phyloP scores from a whole-genome alignment of 2,329 filamentous ascomycete species.

The Aschersonia sp. region DNA sequence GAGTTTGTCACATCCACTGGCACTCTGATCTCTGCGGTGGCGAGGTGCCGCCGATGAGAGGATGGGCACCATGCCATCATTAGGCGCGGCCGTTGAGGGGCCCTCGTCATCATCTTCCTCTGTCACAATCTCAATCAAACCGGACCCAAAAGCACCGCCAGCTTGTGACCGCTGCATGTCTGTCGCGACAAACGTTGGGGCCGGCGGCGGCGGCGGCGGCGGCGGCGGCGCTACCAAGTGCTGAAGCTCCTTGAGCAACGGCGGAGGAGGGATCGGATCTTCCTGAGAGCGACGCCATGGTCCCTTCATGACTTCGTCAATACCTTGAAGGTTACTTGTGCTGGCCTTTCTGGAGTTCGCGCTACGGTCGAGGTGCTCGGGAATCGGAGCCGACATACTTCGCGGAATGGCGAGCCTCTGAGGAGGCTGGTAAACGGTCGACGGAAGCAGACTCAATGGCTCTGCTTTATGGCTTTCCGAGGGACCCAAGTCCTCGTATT shows the following conservation, averaged over 20 bases:
- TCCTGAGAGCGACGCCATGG: conserved; percentile 34
- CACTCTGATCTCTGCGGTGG: conserved; percentile 44
- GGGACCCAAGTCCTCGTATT: conserved; percentile 23
- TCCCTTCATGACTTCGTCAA: conserved; percentile 28
- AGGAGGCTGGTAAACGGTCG: conserved; percentile 46
- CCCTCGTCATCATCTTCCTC: conserved; percentile 38
- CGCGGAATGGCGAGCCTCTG: conserved; percentile 33
- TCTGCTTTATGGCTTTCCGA: conserved; percentile 14
- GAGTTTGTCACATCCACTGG: conserved; percentile 34
- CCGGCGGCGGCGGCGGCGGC: conserved; percentile 42
- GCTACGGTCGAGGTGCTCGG: conserved; percentile 18
- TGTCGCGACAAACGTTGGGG: not conserved
- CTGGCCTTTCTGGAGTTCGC: conserved; percentile 20
- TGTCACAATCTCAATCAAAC: conserved; percentile 53
- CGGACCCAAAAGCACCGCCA: conserved; percentile 33
- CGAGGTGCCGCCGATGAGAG: conserved; percentile 30
- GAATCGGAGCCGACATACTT: conserved; percentile 46
- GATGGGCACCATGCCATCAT: conserved; percentile 29
- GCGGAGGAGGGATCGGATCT: conserved; percentile 33
- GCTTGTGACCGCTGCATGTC: conserved; percentile 23
- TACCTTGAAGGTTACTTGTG: conserved; percentile 25
- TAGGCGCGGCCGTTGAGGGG: conserved; percentile 17
- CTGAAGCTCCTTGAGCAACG: conserved; percentile 14
- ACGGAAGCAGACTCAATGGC: conserved; percentile 36
- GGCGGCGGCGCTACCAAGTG: conserved; percentile 34